These are phyloP conservation scores for Aspergillus homomorphus DNA, from an alignment of 495 filamentous ascomycete species.

Conservation along the genomic window DNA sequence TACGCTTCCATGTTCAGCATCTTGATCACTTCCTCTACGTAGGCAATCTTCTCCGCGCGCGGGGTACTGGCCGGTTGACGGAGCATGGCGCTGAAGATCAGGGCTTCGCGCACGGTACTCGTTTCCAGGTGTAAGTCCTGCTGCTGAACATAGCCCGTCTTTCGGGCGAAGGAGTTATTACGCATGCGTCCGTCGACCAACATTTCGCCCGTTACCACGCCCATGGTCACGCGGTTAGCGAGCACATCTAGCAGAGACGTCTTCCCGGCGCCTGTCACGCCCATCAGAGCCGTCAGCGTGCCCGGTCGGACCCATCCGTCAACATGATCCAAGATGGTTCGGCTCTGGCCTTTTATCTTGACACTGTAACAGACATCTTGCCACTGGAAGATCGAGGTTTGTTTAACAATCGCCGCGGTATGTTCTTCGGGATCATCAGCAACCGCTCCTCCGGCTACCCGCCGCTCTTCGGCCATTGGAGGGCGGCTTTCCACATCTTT, in stretches of 20 bases:
- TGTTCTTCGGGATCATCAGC: constrained; percentile 13
- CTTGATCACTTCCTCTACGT: constrained; percentile 89
- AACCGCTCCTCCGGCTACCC: constrained; percentile 27
- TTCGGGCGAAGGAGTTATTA: constrained; percentile 80
- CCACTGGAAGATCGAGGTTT: constrained; percentile 83
- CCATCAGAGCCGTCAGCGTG: constrained; percentile 85
- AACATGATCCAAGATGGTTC: constrained; percentile 78
- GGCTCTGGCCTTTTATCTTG: constrained; percentile 72
- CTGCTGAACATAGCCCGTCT: constrained; percentile 91
- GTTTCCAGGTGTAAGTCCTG: constrained; percentile 86
- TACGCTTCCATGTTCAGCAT: constrained; percentile 86
- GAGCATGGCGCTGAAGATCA: constrained; percentile 78
- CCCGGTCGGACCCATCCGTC: constrained; percentile 92
- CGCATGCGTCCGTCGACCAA: constrained; percentile 73
- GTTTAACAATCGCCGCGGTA: constrained; percentile 38
- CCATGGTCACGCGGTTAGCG: constrained; percentile 79
- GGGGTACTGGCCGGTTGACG: constrained; percentile 72
- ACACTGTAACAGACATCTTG: constrained; percentile 82
- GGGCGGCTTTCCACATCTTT: not conserved
- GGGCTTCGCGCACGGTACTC: constrained; percentile 76
- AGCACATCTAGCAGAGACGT: constrained; percentile 53
- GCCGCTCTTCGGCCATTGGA: not conserved
- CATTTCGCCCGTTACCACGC: constrained; percentile 82
- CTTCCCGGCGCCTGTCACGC: constrained; percentile 59
- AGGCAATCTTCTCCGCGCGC: constrained; percentile 72